phyloP scores from a whole-genome alignment of 441 rosid genomes.

The Francoa sonchifolia region DNA sequence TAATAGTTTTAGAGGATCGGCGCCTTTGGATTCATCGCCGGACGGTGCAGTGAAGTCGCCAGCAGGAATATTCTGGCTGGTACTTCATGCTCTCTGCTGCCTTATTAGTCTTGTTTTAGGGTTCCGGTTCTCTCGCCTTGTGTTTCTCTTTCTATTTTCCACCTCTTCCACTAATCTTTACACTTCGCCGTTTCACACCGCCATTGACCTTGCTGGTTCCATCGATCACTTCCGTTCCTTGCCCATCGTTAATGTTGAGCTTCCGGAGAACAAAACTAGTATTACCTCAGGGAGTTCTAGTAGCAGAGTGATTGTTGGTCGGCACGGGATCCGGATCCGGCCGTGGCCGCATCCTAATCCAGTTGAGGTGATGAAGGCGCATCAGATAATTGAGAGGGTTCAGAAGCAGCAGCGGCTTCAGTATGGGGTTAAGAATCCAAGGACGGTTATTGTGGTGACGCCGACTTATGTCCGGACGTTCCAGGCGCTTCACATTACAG shows the following conservation, averaged over 20 bases:
- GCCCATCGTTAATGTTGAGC: constrained; percentile 7
- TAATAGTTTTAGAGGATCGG: too few species aligned
- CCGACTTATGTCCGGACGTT: constrained; percentile 92
- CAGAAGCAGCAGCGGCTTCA: constrained; percentile 78
- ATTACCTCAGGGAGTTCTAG: constrained; percentile 26
- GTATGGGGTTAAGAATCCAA: constrained; percentile 63
- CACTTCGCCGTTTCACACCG: neutral
- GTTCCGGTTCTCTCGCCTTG: constrained; percentile 2
- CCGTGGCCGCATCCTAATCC: constrained; percentile 98
- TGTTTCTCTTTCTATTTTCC: constrained; percentile 2
- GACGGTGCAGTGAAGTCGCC: neutral
- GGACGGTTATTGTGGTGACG: constrained; percentile 56
- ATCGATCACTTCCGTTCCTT: too few species aligned
- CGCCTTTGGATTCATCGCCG: neutral
- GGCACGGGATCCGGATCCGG: constrained; percentile 99
- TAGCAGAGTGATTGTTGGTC: constrained; percentile 67
- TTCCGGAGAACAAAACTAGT: constrained; percentile 19
- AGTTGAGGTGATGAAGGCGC: constrained; percentile 84
- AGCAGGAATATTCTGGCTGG: neutral
- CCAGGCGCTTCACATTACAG: constrained; percentile 81
- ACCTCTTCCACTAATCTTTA: neutral
- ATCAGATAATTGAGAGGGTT: constrained; percentile 70
- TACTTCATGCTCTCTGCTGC: constrained; percentile 5
- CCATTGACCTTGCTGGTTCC: constrained; percentile 12
- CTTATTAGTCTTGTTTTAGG: constrained; percentile 8